Conservation (phyloP, 345 rosid species). For the Melaleuca quinquenervia region DNA sequence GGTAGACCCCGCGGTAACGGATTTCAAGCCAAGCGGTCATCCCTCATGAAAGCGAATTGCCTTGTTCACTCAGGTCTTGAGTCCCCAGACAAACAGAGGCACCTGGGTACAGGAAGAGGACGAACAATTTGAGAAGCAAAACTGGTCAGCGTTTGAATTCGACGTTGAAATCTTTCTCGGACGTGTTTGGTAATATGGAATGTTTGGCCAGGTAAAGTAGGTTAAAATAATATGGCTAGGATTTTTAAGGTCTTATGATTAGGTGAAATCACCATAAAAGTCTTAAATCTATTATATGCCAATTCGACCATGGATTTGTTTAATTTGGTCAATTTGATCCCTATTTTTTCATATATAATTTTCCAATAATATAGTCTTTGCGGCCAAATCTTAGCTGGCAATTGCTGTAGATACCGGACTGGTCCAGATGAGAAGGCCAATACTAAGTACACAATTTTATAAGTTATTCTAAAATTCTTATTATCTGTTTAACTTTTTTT, state of each 20-base stretch:
- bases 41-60: not conserved
- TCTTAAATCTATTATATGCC: not conserved
- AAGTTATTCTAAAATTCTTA: too few species aligned
- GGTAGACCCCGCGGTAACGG: not conserved
- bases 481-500: too few species aligned
- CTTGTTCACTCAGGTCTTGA: not conserved
- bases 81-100: not conserved
- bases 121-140: not conserved
- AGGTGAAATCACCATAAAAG: too few species aligned
- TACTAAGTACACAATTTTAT: too few species aligned
- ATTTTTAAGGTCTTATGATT: too few species aligned
- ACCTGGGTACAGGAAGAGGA: not conserved
- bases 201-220: too few species aligned
- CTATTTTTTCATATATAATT: too few species aligned
- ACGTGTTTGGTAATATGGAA: not conserved
- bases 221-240: not conserved
- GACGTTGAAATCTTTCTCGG: not conserved
- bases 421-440: not conserved
- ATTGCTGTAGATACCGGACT: rapidly evolving
- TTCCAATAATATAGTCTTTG: too few species aligned
- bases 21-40: not conserved
- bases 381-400: not conserved
- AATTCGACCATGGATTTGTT: too few species aligned
- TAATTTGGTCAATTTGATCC: too few species aligned
- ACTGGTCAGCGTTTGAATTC: not conserved